Percentiles rank a stretch among this genome's conserved stretches.
Evolutionary conservation across 352 stramenopile species (phyloP).

Genomic region (Phytophthora sp.): DNA sequence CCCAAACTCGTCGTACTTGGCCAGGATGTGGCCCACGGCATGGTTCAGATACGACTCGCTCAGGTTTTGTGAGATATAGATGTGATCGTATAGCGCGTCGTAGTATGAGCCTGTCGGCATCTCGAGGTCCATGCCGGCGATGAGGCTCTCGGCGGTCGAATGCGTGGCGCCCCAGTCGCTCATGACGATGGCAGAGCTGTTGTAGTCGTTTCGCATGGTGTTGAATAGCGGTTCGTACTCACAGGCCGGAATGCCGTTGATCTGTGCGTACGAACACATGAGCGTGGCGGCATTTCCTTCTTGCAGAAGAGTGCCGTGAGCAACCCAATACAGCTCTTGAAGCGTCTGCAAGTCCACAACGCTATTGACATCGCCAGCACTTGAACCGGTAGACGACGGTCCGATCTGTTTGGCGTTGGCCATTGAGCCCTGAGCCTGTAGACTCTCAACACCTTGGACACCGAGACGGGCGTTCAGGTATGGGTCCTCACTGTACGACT

Average conservation of each 20-base stretch:
- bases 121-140: conserved; percentile 41
- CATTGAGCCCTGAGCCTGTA: conserved; percentile 39
- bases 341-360: conserved; percentile 38
- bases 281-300: conserved; percentile 40
- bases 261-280: conserved; percentile 44
- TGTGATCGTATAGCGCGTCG: conserved; percentile 43
- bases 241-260: conserved; percentile 38
- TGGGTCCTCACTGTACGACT: conserved; percentile 44
- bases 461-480: conserved; percentile 39
- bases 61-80: conserved; percentile 40
- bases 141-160: conserved; percentile 37
- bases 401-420: conserved; percentile 43
- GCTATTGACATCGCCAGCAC: conserved; percentile 30
- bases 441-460: conserved; percentile 29
- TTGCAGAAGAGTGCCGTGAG: conserved; percentile 33
- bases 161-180: conserved; percentile 41
- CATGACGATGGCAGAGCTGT: conserved; percentile 40
- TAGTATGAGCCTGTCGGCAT: conserved; percentile 43
- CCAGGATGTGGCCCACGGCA: conserved; percentile 36
- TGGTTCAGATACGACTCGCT: conserved; percentile 44
- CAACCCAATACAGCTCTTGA: conserved; percentile 40
- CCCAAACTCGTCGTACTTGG: conserved; percentile 44
- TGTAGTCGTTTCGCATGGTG: conserved; percentile 41
- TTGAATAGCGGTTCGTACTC: conserved; percentile 41
- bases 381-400: conserved; percentile 33